Conservation (phyloP, 2,329 filamentous ascomycete genomes). For the Cercospora janseana region DNA sequence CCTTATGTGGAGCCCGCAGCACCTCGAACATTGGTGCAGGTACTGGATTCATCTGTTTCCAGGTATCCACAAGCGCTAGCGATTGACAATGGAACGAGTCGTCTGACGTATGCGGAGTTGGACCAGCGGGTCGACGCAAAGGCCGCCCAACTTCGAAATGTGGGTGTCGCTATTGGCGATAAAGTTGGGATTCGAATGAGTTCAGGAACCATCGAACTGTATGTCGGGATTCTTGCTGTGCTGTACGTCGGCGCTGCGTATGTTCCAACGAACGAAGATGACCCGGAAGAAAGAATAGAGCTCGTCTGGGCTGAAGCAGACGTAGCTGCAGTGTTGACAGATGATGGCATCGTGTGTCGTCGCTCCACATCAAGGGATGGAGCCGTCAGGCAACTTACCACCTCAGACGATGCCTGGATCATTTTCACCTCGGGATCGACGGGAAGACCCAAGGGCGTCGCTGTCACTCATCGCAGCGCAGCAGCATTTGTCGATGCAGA, state of each 20-base stretch:
- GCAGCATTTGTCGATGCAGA: slow-evolving; percentile 14
- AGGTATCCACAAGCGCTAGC: slow-evolving; percentile 15
- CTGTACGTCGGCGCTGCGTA: slow-evolving; percentile 36
- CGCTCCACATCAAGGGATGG: background rate
- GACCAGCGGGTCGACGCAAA: background rate
- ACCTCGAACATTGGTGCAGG: slow-evolving; percentile 3
- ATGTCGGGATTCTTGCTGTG: slow-evolving; percentile 29
- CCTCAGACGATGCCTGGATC: slow-evolving; percentile 7
- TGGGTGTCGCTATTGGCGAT: slow-evolving; percentile 11
- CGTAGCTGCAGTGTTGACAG: slow-evolving; percentile 17
- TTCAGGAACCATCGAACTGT: slow-evolving; percentile 11
- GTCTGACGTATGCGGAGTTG: slow-evolving; percentile 7
- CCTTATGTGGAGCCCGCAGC: background rate
- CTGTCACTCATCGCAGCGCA: slow-evolving; percentile 12
- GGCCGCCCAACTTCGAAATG: background rate
- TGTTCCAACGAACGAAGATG: slow-evolving; percentile 22
- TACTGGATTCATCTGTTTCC: background rate
- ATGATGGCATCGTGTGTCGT: slow-evolving; percentile 3
- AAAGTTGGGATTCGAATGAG: slow-evolving; percentile 24
- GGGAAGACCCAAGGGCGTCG: slow-evolving; percentile 17
- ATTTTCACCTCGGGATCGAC: slow-evolving; percentile 19
- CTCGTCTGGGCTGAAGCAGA: slow-evolving; percentile 30
- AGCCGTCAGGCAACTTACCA: background rate
- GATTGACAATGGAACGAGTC: slow-evolving; percentile 15
- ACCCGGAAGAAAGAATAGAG: slow-evolving; percentile 30